Evolutionary conservation across 345 rosid species (phyloP).

Genomic region (Aurinia saxatilis): DNA sequence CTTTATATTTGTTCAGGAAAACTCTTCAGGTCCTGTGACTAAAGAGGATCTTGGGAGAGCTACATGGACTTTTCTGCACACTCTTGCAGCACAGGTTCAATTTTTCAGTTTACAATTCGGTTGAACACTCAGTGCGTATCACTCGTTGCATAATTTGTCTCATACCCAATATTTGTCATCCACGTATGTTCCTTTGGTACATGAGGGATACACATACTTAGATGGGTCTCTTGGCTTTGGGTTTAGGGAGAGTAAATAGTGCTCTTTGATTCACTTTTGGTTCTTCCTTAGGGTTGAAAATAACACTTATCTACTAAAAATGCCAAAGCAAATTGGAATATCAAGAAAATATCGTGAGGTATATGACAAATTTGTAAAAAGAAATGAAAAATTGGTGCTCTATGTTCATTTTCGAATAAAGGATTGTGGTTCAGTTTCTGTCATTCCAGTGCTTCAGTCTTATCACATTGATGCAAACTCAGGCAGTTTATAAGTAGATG

Average conservation of each 20-base stretch:
- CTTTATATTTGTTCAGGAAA: conserved; percentile 32
- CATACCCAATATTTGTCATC: background rate
- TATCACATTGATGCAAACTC: background rate
- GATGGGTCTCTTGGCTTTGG: background rate
- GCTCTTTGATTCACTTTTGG: background rate
- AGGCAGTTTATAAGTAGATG: background rate
- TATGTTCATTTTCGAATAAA: background rate
- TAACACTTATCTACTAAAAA: too few species aligned
- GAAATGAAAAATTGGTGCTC: too few species aligned
- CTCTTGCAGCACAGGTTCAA: conserved; percentile 87
- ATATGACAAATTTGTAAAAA: too few species aligned
- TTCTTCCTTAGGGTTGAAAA: background rate
- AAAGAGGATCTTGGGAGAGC: conserved; percentile 92
- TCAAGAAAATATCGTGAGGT: too few species aligned
- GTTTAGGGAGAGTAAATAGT: background rate
- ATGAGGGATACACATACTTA: background rate
- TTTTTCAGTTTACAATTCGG: background rate
- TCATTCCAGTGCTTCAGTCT: background rate
- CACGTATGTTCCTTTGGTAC: background rate
- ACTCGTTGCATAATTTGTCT: background rate
- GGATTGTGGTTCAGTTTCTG: background rate
- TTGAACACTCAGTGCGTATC: background rate
- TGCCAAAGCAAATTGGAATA: too few species aligned
- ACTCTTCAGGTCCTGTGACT: conserved; percentile 63
- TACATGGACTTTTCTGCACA: conserved; percentile 96